Base-by-base conservation (phyloP, 352 stramenopile genomes). In the Saprolegnia diclina region DNA sequence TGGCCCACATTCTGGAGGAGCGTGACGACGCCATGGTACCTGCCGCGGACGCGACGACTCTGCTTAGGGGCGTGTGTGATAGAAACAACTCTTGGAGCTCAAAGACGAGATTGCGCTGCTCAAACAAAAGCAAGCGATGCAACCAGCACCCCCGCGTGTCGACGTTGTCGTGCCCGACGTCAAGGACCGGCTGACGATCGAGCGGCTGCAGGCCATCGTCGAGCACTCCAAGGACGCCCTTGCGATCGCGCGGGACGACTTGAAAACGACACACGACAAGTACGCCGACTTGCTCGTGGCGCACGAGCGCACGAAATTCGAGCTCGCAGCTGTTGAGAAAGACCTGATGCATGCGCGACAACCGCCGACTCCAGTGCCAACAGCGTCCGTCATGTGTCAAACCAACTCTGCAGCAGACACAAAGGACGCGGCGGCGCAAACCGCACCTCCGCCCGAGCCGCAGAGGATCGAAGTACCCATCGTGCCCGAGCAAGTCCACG, bases 211-310 rank as follows among this genome's bases (percentile, higher is more conserved):
- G 32, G 63, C 13, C 19, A 50, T 50, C 18, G 38, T 69, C 5
- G 63, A 52, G 37, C 63, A 69, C 1, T n/a, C 63, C 11, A 61
- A 69, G 44, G 63, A 40, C 5, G 63, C 63, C 4, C 21, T 69
- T 6, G 42, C 63, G 9, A 1, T 29, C n/a, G 63, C 63, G 18
- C 19, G 63, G 37, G 9, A 26, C 0, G 63, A 69, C 13, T 53
- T 69, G 46, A 42, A 69, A 45, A 45, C 16, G 19, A 10, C 26
- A 16, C 62, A 67, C 29, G 62, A 67, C 45, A 59, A 69, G 35
- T 69, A 69, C 45, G 53, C 11, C 14, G 53, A 10, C 19, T 35
- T 69, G 18, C 24, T 69, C 29, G 59, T 55, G 7, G 26, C 35
- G 10, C 38, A 66, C 38, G 59, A 66, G 38, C 37, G 37, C 22